A percentile compares a stretch with the other conserved stretches of the same genome.
Conservation (phyloP, 2,329 filamentous ascomycete genomes). For the Penicillium oxalicum region DNA sequence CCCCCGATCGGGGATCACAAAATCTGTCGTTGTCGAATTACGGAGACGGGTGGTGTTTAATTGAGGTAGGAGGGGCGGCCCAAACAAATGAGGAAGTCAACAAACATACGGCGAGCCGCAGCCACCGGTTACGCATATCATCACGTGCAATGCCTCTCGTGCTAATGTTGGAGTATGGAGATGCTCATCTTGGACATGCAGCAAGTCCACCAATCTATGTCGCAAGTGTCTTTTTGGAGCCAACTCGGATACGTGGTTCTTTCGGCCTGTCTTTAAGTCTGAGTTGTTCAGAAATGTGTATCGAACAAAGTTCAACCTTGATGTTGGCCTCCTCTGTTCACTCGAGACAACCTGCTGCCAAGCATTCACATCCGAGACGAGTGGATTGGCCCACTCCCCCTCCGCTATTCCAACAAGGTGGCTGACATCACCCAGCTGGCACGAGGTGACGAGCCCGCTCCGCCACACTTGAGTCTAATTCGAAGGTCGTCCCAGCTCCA, state of each 20-base stretch:
- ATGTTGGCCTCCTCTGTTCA: neutral
- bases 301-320: neutral
- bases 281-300: no score
- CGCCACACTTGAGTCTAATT: constrained; percentile 5
- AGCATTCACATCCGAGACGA: constrained; percentile 3
- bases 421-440: constrained; percentile 23
- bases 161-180: no score
- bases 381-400: constrained; percentile 19
- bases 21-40: constrained; percentile 10
- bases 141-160: constrained; percentile 8
- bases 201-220: no score
- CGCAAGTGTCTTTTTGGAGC: no score
- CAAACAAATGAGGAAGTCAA: constrained; percentile 24
- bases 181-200: no score
- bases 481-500: neutral
- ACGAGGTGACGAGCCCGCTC: constrained; percentile 10
- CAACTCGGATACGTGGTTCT: no score
- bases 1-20: constrained; percentile 23
- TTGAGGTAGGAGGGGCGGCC: constrained; percentile 14
- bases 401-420: constrained; percentile 3
- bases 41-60: constrained; percentile 11
- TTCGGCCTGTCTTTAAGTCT: no score
- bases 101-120: constrained; percentile 33
- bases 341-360: neutral
- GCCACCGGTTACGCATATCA: constrained; percentile 18